Evolutionary conservation across 2,329 filamentous ascomycete genomes (phyloP).

Genomic region (Onygenales sp.): DNA sequence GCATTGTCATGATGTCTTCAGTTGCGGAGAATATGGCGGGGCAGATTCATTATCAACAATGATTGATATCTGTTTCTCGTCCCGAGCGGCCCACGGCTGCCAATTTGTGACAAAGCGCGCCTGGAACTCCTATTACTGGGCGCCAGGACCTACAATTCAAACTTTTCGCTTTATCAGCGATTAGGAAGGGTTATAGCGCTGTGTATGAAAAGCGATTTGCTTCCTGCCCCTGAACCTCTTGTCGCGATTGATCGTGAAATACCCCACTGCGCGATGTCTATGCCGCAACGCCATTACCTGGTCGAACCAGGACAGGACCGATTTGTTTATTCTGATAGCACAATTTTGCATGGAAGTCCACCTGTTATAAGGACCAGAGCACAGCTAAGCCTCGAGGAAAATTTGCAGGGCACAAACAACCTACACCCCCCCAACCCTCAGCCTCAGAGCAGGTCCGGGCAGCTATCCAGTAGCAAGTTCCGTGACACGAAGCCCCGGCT

Average conservation of each 20-base stretch:
- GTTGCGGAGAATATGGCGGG: no score
- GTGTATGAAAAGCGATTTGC: no score
- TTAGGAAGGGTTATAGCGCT: no score
- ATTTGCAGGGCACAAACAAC: constrained; percentile 24
- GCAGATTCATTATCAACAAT: no score
- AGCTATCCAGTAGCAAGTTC: constrained; percentile 31
- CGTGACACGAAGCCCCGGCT: constrained; percentile 68
- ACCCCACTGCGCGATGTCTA: neutral
- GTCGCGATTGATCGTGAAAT: neutral
- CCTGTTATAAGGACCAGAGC: constrained; percentile 19
- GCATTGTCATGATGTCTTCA: no score
- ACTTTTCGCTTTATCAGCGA: no score
- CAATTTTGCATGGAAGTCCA: constrained; percentile 11
- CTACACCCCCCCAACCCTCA: constrained; percentile 4
- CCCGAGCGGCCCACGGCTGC: no score
- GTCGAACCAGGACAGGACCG: constrained; percentile 11
- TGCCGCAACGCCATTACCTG: neutral
- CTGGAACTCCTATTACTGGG: no score
- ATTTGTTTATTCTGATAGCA: constrained; percentile 10
- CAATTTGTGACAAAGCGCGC: no score
- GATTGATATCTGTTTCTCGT: no score
- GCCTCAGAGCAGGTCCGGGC: constrained; percentile 17
- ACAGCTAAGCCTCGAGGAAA: constrained; percentile 26
- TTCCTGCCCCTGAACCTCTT: neutral
- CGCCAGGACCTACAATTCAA: no score